Conservation (phyloP, 2,329 filamentous ascomycete species). For the Allantophomopsis cytisporea region DNA sequence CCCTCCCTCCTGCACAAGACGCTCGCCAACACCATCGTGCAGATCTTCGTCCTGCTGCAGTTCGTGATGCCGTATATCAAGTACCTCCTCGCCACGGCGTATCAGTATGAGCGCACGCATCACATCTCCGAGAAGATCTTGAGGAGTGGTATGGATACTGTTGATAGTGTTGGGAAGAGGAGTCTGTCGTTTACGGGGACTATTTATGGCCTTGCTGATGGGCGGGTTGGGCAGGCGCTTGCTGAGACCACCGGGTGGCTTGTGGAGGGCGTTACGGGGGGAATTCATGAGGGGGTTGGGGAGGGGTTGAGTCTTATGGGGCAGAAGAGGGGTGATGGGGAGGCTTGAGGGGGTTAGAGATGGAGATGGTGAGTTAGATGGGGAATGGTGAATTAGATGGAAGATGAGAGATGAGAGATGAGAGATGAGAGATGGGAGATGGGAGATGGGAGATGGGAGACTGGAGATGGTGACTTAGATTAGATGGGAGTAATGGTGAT, state of each 20-base stretch:
- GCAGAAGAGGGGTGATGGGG: neutral
- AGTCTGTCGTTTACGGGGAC: slow-evolving; percentile 36
- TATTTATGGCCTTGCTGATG: slow-evolving; percentile 48
- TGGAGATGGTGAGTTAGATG: too few relatives aligned
- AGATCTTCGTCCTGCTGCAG: slow-evolving; percentile 43
- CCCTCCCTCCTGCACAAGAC: slow-evolving; percentile 43
- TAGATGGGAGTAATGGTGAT: too few relatives aligned
- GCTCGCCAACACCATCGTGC: slow-evolving; percentile 40
- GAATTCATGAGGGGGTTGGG: slow-evolving; percentile 49
- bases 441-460: too few relatives aligned
- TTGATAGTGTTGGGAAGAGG: slow-evolving; percentile 36
- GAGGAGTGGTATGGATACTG: slow-evolving; percentile 33
- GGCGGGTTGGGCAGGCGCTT: slow-evolving; percentile 45
- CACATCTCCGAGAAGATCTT: slow-evolving; percentile 46
- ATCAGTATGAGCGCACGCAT: slow-evolving; percentile 52
- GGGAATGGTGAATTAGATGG: too few relatives aligned
- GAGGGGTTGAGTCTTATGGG: slow-evolving; percentile 36
- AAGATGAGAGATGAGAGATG: too few relatives aligned
- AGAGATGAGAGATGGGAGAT: too few relatives aligned
- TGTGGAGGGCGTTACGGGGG: slow-evolving; percentile 48
- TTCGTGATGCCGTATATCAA: slow-evolving; percentile 48
- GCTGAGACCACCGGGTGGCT: slow-evolving; percentile 45
- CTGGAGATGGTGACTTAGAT: too few relatives aligned
- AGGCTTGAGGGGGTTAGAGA: too few relatives aligned
- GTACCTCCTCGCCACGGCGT: slow-evolving; percentile 35